Conservation (phyloP, 2,329 filamentous ascomycete species). For the Pestalotiopsis sp. region DNA sequence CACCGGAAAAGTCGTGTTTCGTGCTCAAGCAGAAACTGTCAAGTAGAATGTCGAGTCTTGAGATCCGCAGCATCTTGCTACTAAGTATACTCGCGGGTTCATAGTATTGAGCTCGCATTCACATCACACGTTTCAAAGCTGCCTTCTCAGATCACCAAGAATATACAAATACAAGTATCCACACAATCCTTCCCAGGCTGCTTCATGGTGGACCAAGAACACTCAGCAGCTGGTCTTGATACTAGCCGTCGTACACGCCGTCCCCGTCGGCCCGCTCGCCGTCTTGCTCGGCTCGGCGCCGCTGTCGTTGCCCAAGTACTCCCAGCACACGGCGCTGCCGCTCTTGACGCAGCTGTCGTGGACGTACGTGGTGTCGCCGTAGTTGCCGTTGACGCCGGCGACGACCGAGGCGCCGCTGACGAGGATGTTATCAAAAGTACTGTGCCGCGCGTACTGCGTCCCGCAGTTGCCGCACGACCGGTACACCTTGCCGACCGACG, state of each 20-base stretch:
- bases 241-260: not conserved
- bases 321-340: not conserved
- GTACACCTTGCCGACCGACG: conserved; percentile 45
- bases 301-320: not conserved
- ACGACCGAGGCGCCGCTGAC: conserved; percentile 3
- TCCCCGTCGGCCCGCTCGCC: not conserved
- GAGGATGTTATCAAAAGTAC: conserved; percentile 1
- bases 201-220: too few species aligned
- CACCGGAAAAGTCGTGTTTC: too few species aligned
- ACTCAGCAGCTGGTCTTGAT: conserved; percentile 6
- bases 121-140: too few species aligned
- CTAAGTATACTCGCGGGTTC: too few species aligned
- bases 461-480: conserved; percentile 46
- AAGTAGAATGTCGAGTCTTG: too few species aligned
- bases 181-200: too few species aligned
- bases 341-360: not conserved
- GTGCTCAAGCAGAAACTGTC: too few species aligned
- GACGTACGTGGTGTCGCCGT: conserved; percentile 2
- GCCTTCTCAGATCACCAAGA: not conserved
- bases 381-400: conserved; percentile 5
- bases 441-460: not conserved
- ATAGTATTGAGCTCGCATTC: too few species aligned
- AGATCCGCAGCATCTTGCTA: too few species aligned
- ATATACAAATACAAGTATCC: not conserved
- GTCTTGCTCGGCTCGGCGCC: not conserved